phyloP scores from a whole-genome alignment of 2,329 filamentous ascomycete genomes.

The Penicillium sp. region DNA sequence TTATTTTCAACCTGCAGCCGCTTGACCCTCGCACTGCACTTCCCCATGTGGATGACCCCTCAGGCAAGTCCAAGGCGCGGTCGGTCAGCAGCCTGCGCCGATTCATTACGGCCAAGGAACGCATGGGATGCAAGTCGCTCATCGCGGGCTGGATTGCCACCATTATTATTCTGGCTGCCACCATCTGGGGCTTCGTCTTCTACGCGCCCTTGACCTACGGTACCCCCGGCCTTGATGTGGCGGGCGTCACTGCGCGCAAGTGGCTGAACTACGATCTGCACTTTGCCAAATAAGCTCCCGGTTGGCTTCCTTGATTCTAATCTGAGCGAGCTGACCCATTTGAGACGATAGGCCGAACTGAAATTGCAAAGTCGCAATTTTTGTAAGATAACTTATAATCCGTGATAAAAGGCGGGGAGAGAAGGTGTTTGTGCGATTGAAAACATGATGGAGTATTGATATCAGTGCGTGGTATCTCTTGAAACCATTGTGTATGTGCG shows the following conservation, averaged over 20 bases:
- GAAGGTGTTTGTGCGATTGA: not conserved
- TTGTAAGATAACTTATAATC: constrained; percentile 16
- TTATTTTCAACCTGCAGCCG: constrained; percentile 90
- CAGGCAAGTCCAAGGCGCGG: constrained; percentile 41
- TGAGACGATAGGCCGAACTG: not conserved
- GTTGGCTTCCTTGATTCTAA: not conserved
- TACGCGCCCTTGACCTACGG: constrained; percentile 96
- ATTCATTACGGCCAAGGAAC: constrained; percentile 75
- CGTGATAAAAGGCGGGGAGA: constrained; percentile 5
- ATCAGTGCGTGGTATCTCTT: not conserved
- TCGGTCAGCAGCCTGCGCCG: constrained; percentile 43
- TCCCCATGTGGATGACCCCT: constrained; percentile 46
- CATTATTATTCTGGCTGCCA: constrained; percentile 64
- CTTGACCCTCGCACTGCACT: constrained; percentile 45
- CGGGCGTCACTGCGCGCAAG: constrained; percentile 77
- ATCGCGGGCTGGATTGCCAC: constrained; percentile 75
- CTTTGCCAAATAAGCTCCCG: constrained; percentile 78
- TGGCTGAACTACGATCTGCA: constrained; percentile 97
- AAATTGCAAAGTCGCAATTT: constrained; percentile 6
- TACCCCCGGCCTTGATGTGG: constrained; percentile 78
- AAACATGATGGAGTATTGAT: not conserved
- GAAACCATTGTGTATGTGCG: not conserved
- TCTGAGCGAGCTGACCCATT: not conserved
- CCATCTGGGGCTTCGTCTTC: constrained; percentile 80
- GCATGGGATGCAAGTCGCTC: constrained; percentile 75